These are phyloP conservation scores for Argentina anserina DNA, from an alignment of 306 rosid genomes.

Conservation along the genomic window DNA sequence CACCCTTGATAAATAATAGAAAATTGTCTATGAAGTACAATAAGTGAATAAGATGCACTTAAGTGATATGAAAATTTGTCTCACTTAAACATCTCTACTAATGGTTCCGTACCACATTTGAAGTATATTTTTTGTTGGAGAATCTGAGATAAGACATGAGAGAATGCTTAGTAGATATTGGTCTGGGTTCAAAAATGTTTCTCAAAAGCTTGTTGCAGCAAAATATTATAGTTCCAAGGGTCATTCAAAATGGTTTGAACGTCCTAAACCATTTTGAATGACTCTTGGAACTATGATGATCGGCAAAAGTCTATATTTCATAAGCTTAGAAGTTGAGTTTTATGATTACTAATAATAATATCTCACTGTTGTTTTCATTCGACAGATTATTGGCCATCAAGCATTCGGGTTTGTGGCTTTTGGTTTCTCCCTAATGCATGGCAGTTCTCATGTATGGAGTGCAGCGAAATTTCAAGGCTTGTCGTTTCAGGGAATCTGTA, in stretches of 20 bases:
- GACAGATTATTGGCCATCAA: slow-evolving; percentile 76
- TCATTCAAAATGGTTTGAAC: too few relatives aligned
- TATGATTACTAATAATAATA: background rate
- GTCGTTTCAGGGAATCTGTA: slow-evolving; percentile 31
- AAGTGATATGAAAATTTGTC: background rate
- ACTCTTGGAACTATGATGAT: background rate
- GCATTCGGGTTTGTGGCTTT: slow-evolving; percentile 68
- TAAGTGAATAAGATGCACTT: background rate
- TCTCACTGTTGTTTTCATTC: slow-evolving; percentile 8
- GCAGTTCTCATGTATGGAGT: slow-evolving; percentile 73
- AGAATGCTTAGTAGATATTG: background rate
- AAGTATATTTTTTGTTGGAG: background rate
- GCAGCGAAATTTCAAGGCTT: slow-evolving; percentile 42
- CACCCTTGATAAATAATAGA: background rate
- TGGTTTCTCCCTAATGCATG: slow-evolving; percentile 76
- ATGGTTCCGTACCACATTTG: too few relatives aligned
- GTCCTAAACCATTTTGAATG: background rate
- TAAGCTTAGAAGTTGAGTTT: background rate
- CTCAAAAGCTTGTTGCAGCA: background rate
- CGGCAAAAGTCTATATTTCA: background rate
- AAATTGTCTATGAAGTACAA: background rate
- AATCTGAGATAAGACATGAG: background rate
- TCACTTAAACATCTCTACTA: too few relatives aligned
- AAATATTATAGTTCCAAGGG: too few relatives aligned
- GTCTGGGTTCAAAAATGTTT: background rate